Percentiles rank a stretch among this genome's conserved stretches.
Evolutionary conservation across 2,329 filamentous ascomycete species (phyloP).

Genomic region (Pseudogymnoascus destructans): DNA sequence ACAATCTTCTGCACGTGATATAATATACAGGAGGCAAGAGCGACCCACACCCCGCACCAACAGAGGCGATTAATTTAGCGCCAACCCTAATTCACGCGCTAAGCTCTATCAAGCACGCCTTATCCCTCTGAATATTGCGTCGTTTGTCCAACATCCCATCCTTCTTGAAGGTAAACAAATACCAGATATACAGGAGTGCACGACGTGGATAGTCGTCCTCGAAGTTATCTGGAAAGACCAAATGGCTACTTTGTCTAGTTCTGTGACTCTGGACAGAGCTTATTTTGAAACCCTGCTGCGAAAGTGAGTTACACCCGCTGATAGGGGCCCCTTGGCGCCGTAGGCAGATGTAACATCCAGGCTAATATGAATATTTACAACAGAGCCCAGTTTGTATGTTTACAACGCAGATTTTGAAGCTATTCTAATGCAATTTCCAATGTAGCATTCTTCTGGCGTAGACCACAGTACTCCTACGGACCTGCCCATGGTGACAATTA

Average conservation of each 20-base stretch:
- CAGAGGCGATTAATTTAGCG: slow-evolving; percentile 7
- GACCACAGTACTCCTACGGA: slow-evolving; percentile 26
- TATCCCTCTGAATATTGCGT: background rate
- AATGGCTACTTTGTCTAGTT: slow-evolving; percentile 12
- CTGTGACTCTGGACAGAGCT: slow-evolving; percentile 44
- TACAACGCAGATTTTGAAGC: slow-evolving; percentile 3
- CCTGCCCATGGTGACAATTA: slow-evolving; percentile 37
- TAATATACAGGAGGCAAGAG: background rate
- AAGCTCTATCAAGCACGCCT: slow-evolving; percentile 5
- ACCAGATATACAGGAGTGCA: slow-evolving; percentile 4
- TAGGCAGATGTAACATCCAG: background rate
- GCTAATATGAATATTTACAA: background rate
- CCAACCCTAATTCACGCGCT: slow-evolving; percentile 1
- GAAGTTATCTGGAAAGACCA: background rate
- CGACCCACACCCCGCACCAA: slow-evolving; percentile 6
- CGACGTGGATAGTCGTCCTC: background rate
- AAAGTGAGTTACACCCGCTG: slow-evolving; percentile 35
- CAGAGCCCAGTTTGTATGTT: slow-evolving; percentile 36
- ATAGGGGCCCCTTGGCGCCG: background rate
- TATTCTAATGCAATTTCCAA: slow-evolving; percentile 8
- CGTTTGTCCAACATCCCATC: slow-evolving; percentile 2
- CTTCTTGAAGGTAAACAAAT: background rate
- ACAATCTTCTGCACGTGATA: background rate
- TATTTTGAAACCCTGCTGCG: slow-evolving; percentile 50
- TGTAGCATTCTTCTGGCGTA: slow-evolving; percentile 29